Conservation (phyloP, 2,329 filamentous ascomycete genomes). For the Metarhizium sp. region DNA sequence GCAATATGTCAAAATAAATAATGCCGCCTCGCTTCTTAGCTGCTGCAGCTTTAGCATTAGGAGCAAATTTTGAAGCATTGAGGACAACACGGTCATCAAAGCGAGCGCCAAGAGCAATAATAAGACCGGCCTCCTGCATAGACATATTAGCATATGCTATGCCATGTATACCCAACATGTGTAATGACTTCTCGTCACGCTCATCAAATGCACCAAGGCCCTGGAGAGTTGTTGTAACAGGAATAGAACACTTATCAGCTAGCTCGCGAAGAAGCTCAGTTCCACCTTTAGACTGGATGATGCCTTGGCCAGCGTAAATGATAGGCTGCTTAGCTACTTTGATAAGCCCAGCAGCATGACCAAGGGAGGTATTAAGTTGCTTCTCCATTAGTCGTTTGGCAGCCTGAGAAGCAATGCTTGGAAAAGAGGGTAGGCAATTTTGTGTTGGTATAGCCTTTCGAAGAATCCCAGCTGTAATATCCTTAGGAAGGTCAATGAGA, state of each 20-base stretch:
- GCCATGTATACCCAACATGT: conserved; percentile 99
- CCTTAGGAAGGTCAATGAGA: conserved; percentile 91
- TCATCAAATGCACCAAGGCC: conserved; percentile 90
- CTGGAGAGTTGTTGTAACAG: conserved; percentile 91
- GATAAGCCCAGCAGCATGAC: conserved; percentile 70
- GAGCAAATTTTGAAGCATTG: conserved; percentile 77
- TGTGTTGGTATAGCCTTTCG: conserved; percentile 72
- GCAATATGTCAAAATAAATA: conserved; percentile 96
- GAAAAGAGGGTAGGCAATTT: conserved; percentile 65
- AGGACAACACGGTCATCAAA: conserved; percentile 94
- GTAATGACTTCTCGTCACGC: conserved; percentile 83
- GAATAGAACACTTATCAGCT: conserved; percentile 83
- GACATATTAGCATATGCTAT: conserved; percentile 96
- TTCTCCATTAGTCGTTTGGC: conserved; percentile 63
- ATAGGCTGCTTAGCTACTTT: conserved; percentile 89
- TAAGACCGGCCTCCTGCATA: conserved; percentile 95
- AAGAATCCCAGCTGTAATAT: conserved; percentile 81
- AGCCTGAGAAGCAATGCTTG: conserved; percentile 76
- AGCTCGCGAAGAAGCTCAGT: conserved; percentile 72
- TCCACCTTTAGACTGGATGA: conserved; percentile 72
- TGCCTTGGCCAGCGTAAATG: conserved; percentile 88
- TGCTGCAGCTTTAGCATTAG: conserved; percentile 75
- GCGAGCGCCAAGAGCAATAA: conserved; percentile 85
- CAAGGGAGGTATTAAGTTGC: conserved; percentile 65
- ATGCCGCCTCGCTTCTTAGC: conserved; percentile 84